Percentiles rank a stretch among this genome's conserved stretches.
phyloP scores from a whole-genome alignment of 2,329 filamentous ascomycete genomes.

The Aaosphaeria pasadenensis region DNA sequence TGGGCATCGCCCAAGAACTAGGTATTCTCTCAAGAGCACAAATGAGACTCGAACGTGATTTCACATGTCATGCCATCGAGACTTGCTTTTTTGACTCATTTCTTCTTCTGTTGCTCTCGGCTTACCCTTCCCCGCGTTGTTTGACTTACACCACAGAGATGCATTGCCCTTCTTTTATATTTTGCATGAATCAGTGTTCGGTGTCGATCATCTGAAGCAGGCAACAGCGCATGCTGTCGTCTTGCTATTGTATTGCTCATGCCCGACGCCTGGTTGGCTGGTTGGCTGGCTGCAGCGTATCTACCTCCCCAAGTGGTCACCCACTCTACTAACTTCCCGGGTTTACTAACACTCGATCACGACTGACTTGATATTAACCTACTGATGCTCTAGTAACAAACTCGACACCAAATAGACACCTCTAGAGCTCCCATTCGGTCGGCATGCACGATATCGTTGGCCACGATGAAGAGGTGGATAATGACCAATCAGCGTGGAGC shows the following conservation, averaged over 20 bases:
- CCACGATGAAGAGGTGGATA: slow-evolving; percentile 6
- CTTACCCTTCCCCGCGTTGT: not conserved
- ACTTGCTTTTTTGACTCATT: slow-evolving; percentile 18
- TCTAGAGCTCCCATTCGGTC: slow-evolving; percentile 21
- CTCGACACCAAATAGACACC: slow-evolving; percentile 23
- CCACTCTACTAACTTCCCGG: slow-evolving; percentile 2
- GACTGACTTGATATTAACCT: slow-evolving; percentile 9
- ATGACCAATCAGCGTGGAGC: not conserved
- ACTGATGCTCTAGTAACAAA: not conserved
- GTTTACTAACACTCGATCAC: not conserved
- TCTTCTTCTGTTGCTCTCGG: not conserved
- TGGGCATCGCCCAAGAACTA: slow-evolving; percentile 21
- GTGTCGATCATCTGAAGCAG: no score
- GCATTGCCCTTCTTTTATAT: slow-evolving; percentile 4
- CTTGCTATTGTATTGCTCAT: no score
- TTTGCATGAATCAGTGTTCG: no score
- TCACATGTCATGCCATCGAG: slow-evolving; percentile 37
- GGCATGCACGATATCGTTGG: slow-evolving; percentile 25
- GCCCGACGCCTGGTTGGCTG: no score
- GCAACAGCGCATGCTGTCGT: no score
- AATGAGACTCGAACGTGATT: slow-evolving; percentile 37
- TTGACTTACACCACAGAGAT: slow-evolving; percentile 1
- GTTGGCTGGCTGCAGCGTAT: no score
- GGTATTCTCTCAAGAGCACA: slow-evolving; percentile 30
- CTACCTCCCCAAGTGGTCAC: no score